Evolutionary conservation across 176 grass and related monocot genomes (phyloP).

Genomic region (Paspalum notatum): DNA sequence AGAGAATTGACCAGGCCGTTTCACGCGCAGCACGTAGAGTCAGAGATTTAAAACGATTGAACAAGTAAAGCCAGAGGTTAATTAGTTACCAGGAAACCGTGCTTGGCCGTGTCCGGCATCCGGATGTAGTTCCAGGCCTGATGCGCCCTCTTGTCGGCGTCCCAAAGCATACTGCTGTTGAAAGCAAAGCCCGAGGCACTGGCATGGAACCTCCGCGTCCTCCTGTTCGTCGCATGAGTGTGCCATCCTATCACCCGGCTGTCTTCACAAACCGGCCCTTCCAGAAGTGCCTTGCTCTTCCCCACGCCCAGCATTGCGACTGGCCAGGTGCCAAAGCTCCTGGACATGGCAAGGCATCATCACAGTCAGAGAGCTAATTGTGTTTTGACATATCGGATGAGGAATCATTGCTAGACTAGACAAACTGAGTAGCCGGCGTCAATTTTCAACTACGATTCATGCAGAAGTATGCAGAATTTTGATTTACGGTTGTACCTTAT

Average conservation of each 20-base stretch:
- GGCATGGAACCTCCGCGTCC: constrained; percentile 54
- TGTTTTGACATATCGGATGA: too few species aligned
- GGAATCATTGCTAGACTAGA: too few species aligned
- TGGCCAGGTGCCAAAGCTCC: constrained; percentile 77
- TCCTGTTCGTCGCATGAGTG: constrained; percentile 46
- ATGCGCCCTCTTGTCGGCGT: constrained; percentile 58
- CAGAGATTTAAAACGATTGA: background rate
- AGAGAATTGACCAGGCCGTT: background rate
- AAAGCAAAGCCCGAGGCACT: constrained; percentile 71
- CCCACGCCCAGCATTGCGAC: constrained; percentile 52
- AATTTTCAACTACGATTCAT: too few species aligned
- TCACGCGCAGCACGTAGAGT: background rate
- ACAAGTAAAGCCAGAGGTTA: background rate
- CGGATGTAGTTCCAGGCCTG: constrained; percentile 58
- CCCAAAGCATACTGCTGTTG: constrained; percentile 73
- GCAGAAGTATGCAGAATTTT: too few species aligned
- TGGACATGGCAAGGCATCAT: constrained; percentile 21
- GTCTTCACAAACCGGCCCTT: constrained; percentile 65
- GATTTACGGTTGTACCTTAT: constrained; percentile 61
- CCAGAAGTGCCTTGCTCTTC: constrained; percentile 52
- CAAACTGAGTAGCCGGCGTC: too few species aligned
- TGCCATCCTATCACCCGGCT: constrained; percentile 70
- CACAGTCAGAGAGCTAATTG: too few species aligned
- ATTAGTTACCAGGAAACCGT: constrained; percentile 63
- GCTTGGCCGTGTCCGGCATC: constrained; percentile 47